Percentiles rank a stretch among this genome's conserved stretches.
These are phyloP conservation scores for Ceratobasidium sp. DNA, from an alignment of 1,284 basidiomycete species.

Conservation along the genomic window DNA sequence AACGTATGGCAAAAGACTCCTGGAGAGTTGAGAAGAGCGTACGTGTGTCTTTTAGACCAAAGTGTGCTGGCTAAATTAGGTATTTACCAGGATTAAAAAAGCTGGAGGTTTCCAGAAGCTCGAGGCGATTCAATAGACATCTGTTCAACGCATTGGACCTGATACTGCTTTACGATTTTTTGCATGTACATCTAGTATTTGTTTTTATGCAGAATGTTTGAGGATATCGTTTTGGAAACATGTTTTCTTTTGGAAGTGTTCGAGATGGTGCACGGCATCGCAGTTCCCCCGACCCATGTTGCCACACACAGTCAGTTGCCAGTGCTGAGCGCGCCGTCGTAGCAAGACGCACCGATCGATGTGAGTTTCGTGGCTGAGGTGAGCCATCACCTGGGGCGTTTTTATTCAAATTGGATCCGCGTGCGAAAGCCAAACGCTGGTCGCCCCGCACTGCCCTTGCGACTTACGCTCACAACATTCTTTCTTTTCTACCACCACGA, in stretches of 20 bases:
- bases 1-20: constrained; percentile 89
- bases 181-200: background rate
- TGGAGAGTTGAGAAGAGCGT: constrained; percentile 71
- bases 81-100: constrained; percentile 39
- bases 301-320: background rate
- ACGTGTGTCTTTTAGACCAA: constrained; percentile 34
- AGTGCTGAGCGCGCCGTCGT: background rate
- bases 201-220: background rate
- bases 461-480: background rate
- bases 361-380: constrained; percentile 17
- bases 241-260: background rate
- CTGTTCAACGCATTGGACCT: background rate
- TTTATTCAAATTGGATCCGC: constrained; percentile 34
- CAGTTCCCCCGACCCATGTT: background rate
- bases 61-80: background rate
- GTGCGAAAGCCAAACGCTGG: constrained; percentile 29
- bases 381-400: constrained; percentile 31
- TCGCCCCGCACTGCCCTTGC: constrained; percentile 27
- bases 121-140: background rate
- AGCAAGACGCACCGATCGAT: background rate
- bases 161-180: background rate
- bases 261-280: background rate
- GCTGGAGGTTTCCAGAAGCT: constrained; percentile 41
- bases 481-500: constrained; percentile 29
- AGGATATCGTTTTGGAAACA: too few relatives aligned